phyloP scores from a whole-genome alignment of 2,329 filamentous ascomycete species.

The Pleomassaria siparia region DNA sequence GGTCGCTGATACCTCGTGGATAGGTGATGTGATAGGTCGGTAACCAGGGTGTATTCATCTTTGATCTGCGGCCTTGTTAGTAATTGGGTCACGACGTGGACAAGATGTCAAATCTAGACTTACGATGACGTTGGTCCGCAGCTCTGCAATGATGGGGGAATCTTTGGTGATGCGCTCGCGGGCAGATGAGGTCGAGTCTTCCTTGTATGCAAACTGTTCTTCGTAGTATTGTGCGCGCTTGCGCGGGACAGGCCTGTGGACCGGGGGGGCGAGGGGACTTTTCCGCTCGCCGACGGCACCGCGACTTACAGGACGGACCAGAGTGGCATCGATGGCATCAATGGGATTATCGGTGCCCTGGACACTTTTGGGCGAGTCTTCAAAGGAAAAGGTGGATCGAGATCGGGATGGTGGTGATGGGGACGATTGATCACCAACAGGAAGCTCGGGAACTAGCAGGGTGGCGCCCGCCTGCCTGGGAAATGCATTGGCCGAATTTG shows the following conservation, averaged over 20 bases:
- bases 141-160: slow-evolving; percentile 50
- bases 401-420: slow-evolving; percentile 40
- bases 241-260: slow-evolving; percentile 24
- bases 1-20: slow-evolving; percentile 75
- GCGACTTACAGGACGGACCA: slow-evolving; percentile 15
- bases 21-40: slow-evolving; percentile 71
- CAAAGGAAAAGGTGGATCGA: slow-evolving; percentile 42
- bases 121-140: slow-evolving; percentile 56
- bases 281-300: slow-evolving; percentile 24
- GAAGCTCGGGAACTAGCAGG: slow-evolving; percentile 32
- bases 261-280: slow-evolving; percentile 3
- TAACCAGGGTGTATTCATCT: slow-evolving; percentile 74
- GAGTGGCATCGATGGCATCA: slow-evolving; percentile 8
- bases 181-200: slow-evolving; percentile 33
- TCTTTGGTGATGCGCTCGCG: slow-evolving; percentile 48
- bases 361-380: slow-evolving; percentile 35
- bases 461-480: slow-evolving; percentile 38
- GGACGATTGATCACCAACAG: slow-evolving; percentile 30
- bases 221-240: slow-evolving; percentile 42
- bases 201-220: slow-evolving; percentile 42
- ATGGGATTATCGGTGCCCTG: slow-evolving; percentile 19
- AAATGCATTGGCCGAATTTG: slow-evolving; percentile 34
- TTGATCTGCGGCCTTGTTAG: slow-evolving; percentile 59
- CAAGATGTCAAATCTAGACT: slow-evolving; percentile 23
- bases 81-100: slow-evolving; percentile 12